phyloP scores from a whole-genome alignment of 768 basidiomycete species.

The Boletus subcaerulescens region DNA sequence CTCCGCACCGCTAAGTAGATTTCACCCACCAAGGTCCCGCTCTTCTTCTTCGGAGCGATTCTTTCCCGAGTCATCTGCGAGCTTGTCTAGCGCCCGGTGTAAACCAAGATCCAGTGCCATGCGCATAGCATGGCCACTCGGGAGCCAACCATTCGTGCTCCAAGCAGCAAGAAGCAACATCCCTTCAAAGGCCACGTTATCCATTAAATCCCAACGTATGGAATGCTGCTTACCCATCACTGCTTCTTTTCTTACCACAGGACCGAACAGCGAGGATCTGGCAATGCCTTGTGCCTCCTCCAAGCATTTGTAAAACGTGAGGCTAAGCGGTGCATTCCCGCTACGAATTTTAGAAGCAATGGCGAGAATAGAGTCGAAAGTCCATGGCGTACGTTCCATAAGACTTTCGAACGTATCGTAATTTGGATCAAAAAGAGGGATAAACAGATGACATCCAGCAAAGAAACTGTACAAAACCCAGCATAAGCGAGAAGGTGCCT shows the following conservation, averaged over 20 bases:
- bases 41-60: conserved; percentile 78
- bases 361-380: conserved; percentile 90
- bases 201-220: conserved; percentile 1
- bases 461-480: conserved; percentile 66
- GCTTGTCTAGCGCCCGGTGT: conserved; percentile 88
- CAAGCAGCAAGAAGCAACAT: conserved; percentile 92
- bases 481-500: not conserved
- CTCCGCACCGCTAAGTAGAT: not conserved
- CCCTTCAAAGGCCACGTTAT: conserved; percentile 41
- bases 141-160: conserved; percentile 94
- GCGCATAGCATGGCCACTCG: conserved; percentile 92
- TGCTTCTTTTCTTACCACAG: conserved; percentile 91
- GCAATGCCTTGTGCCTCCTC: conserved; percentile 97
- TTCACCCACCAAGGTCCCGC: conserved; percentile 68
- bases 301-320: conserved; percentile 86
- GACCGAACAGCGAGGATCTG: conserved; percentile 88
- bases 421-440: conserved; percentile 88
- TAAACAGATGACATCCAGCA: conserved; percentile 94
- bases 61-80: conserved; percentile 69
- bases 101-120: conserved; percentile 94
- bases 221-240: conserved; percentile 65
- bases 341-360: conserved; percentile 90
- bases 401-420: conserved; percentile 94
- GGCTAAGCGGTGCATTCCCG: conserved; percentile 80
- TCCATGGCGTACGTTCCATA: conserved; percentile 92